Evolutionary conservation across 2,329 filamentous ascomycete genomes (phyloP), one percentile per base, ranked within the genome.

Genomic region (Trichoderma sp.): DNA sequence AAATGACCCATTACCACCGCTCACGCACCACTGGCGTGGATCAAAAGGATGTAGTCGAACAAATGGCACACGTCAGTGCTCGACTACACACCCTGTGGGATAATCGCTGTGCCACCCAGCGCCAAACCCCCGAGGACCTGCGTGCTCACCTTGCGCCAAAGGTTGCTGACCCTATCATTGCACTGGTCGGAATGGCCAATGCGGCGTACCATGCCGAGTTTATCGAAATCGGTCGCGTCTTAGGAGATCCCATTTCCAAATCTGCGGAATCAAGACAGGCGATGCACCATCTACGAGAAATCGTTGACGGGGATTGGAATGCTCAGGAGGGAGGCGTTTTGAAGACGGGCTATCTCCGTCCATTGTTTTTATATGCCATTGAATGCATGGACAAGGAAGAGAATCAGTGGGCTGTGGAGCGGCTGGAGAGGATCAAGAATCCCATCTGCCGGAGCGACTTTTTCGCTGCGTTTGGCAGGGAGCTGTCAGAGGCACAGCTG

Each of bases 1-100:
- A 75, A 5, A 31, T 79, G 14, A 80, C 78, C 9, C 79, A 80
- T 33, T 80, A 80, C 45, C 79, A 78, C 59, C 79, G 79, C 24
- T 79, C 79, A 16, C 78, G 79, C 18, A 79, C 74, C n/a, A 79
- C 76, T 4, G 75, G 75, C 5, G 62, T 29, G 7, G 79, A 80
- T 21, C 79, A 80, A 53, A 76, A 77, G 12, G 79, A 80, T 29
- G 79, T 80, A 2, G 71, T 60, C 8, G n/a, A 75, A 29, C 69
- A 62, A 9, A 72, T 77, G 12, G 27, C 74, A n/a, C 14, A 62
- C 31, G 75, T 80, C 31, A 75, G 77, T 27, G n/a, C 68, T 12
- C 65, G 45, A 6, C 72, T 80, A 6, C 72, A 74, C 21, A 38
- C 21, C 0, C 76, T 80, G 3, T 79, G 78, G 77, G 68, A 77